Evolutionary conservation across 345 rosid species (phyloP).

Genomic region (Zanthoxylum bungeanum): DNA sequence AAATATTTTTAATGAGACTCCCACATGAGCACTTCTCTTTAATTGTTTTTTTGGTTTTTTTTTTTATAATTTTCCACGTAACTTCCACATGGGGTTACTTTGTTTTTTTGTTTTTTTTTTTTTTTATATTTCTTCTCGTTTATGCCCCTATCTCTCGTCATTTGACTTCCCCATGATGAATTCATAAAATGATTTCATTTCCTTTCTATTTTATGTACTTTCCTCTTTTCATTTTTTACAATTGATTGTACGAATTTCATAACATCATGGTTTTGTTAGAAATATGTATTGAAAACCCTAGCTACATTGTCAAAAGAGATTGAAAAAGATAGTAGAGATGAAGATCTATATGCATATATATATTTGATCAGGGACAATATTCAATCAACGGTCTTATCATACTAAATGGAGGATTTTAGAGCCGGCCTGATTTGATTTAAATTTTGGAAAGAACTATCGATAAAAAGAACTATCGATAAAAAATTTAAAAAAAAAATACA

Average conservation of each 20-base stretch:
- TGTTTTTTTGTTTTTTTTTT: too few relatives aligned
- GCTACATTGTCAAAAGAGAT: neutral
- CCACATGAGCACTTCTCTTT: constrained; percentile 11
- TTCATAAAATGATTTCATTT: neutral
- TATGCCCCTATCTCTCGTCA: neutral
- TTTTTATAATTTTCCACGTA: neutral
- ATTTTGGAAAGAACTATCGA: too few relatives aligned
- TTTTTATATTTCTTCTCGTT: neutral
- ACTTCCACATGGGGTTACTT: constrained; percentile 1
- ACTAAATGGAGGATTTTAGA: neutral
- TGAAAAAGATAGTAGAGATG: neutral
- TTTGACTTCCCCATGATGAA: neutral
- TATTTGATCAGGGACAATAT: neutral
- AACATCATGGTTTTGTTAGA: neutral
- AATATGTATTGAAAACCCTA: too few relatives aligned
- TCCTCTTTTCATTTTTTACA: neutral
- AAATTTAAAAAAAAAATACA: too few relatives aligned
- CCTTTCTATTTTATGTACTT: neutral
- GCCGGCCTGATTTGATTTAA: neutral
- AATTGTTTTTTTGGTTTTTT: neutral
- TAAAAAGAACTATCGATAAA: too few relatives aligned
- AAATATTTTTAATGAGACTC: neutral
- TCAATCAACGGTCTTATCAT: neutral
- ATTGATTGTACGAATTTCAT: neutral
- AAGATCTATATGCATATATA: neutral